Evolutionary conservation across 805 yeast genomes (phyloP), one percentile per base, ranked within the genome.

Genomic region (Ogataea nakhonphanomensis): DNA sequence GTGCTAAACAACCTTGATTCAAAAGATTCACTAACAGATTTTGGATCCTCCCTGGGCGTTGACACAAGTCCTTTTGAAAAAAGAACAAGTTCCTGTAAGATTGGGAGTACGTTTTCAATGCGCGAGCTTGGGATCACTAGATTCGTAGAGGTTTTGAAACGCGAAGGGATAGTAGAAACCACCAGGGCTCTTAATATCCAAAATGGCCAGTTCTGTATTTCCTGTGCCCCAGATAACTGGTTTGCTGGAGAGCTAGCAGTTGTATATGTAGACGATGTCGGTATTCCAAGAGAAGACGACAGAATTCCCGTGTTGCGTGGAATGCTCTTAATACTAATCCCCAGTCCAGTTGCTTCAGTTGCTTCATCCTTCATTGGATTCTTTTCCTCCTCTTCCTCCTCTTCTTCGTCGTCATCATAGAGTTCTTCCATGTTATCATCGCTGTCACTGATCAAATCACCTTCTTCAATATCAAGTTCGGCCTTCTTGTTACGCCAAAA

Each of bases 101-200:
- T 48, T 3, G 69, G 69, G 6, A 69, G 32, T 1, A 61, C 21
- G 0, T 46, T 39, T 0, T 33, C 44, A 8, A 64, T 39, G 1
- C 54, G 50, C 1, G 39, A 43, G 9, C 43, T 51, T 2, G 53
- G 14, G 3, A 70, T 31, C 0, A 28, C 33, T 0, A 72, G 70
- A 39, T 62, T 68, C 1, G 34, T 25, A 13, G 66, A 62, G 9
- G 63, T 45, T 29, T 73, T 60, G 46, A 79, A 78, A 10, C 57
- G 51, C 11, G 69, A 65, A 0, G 95, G 91, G 8, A 84, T 77
- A 0, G 84, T 73, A 31, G 72, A 66, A 0, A 81, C 66, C 13
- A 86, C 81, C 43, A 82, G 74, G 30, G 80, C 76, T 43, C 90
- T 64, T 21, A 84, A 59, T 8, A 84, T 67, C 59, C 84, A 77